A percentile compares a stretch with the other conserved stretches of the same genome.
Evolutionary conservation across 768 basidiomycete genomes (phyloP).

Genomic region (Russula olivacea): DNA sequence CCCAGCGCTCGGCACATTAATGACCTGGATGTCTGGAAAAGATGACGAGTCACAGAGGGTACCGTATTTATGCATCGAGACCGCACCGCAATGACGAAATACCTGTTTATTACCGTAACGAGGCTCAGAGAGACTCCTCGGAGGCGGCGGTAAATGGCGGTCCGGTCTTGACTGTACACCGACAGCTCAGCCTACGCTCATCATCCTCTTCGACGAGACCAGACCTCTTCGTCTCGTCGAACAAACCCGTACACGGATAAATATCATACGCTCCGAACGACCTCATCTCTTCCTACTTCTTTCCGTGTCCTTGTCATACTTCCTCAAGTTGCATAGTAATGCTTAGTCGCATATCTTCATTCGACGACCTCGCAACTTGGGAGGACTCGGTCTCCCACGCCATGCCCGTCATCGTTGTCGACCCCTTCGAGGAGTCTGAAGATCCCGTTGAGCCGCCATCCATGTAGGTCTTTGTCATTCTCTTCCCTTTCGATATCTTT

Average conservation of each 20-base stretch:
- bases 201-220: neutral
- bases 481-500: neutral
- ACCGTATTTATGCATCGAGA: no score
- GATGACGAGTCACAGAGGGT: no score
- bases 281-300: no score
- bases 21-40: no score
- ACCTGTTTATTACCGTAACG: no score
- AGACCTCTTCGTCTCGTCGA: neutral
- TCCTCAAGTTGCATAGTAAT: conserved; percentile 11
- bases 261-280: neutral
- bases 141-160: no score
- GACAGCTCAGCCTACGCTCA: neutral
- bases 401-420: conserved; percentile 21
- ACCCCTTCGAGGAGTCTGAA: conserved; percentile 22
- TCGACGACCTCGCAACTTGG: conserved; percentile 28
- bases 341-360: conserved; percentile 25
- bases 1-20: no score
- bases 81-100: no score
- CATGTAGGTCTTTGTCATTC: conserved; percentile 11
- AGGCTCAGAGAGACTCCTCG: no score
- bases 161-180: no score
- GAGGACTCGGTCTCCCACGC: conserved; percentile 22
- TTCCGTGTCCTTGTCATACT: neutral
- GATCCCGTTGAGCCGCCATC: conserved; percentile 18
- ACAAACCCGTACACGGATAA: neutral